Evolutionary conservation across 179 eudicot species (phyloP), one percentile per base, ranked within the genome.

Genomic region (Gypsophila paniculata): DNA sequence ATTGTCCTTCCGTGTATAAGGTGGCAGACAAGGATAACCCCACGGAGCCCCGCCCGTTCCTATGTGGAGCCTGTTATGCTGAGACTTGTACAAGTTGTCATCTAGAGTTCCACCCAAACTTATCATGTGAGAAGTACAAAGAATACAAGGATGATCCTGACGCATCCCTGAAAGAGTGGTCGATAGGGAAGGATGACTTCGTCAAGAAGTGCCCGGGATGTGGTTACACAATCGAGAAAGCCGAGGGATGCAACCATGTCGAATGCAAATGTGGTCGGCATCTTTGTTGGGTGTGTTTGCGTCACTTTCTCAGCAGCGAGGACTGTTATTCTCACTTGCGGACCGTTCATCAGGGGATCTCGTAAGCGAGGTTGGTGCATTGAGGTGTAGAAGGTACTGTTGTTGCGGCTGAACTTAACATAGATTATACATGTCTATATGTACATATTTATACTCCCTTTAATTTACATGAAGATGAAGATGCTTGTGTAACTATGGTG

Each of bases 241-340:
- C 76, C 0, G 95, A 91, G 53, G 99, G 99, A 25, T 94, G 99
- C 84, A 90, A 94, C 73, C 99, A 94, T 68, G 68, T 94, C 2
- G 91, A 82, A 79, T 94, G 99, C 71, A 87, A 79, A 72, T 94
- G 99, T 7, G 96, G 96, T 71, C 79, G 75, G 67, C 99, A 94
- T 64, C 76, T 94, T 8, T 94, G 99, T 78, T 91, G 99, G 97
- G 91, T 85, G 0, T 94, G 99, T 73, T 78, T 91, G 87, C 83
- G 84, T 49, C 71, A 67, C 55, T 94, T 83, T 8, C 51, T 23
- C 39, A 75, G 55, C 69, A 85, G 92, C 32, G 88, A 85, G 0
- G 92, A 87, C 23, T 94, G 99, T 73, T 94, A 91, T 66, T 53
- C 25, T 17, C 99, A 94, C 70, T 71, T 94, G 78, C 81, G 90